Conservation (phyloP, 2,329 filamentous ascomycete species). For the Sphaerostilbella broomeana region DNA sequence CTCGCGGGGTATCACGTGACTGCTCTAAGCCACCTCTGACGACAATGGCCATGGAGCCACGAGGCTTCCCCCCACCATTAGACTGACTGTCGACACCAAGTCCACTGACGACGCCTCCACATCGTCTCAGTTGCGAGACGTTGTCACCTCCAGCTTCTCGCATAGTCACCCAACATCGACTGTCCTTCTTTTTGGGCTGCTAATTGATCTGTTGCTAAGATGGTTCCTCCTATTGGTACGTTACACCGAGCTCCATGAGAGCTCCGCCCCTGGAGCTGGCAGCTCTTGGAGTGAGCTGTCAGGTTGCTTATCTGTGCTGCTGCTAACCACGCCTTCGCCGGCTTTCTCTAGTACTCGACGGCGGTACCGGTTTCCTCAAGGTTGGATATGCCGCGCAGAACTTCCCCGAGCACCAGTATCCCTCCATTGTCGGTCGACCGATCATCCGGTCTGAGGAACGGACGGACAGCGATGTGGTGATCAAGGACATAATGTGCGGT, state of each 20-base stretch:
- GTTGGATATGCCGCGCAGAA: slow-evolving; percentile 99
- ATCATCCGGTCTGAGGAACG: slow-evolving; percentile 94
- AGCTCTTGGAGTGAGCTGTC: slow-evolving; percentile 1
- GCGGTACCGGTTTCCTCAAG: slow-evolving; percentile 99
- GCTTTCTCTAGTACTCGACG: slow-evolving; percentile 75
- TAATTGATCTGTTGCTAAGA: slow-evolving; percentile 28
- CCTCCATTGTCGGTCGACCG: slow-evolving; percentile 94
- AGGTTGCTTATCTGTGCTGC: background rate
- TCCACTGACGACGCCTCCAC: slow-evolving; percentile 14
- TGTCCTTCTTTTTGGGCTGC: background rate
- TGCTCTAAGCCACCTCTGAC: slow-evolving; percentile 30
- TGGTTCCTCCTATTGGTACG: slow-evolving; percentile 52
- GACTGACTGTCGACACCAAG: background rate
- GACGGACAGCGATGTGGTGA: slow-evolving; percentile 55
- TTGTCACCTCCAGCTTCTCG: slow-evolving; percentile 4
- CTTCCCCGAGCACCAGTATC: slow-evolving; percentile 98
- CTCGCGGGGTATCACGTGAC: slow-evolving; percentile 35
- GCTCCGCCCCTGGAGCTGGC: slow-evolving; percentile 17
- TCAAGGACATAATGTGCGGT: slow-evolving; percentile 99
- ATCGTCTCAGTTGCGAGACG: slow-evolving; percentile 3
- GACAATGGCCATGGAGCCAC: slow-evolving; percentile 21
- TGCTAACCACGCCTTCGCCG: slow-evolving; percentile 12
- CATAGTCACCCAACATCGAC: slow-evolving; percentile 1
- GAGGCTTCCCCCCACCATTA: slow-evolving; percentile 29
- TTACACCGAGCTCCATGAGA: slow-evolving; percentile 14